Conservation (phyloP, 352 stramenopile genomes). For the Phytopythium cucurbitacearum region DNA sequence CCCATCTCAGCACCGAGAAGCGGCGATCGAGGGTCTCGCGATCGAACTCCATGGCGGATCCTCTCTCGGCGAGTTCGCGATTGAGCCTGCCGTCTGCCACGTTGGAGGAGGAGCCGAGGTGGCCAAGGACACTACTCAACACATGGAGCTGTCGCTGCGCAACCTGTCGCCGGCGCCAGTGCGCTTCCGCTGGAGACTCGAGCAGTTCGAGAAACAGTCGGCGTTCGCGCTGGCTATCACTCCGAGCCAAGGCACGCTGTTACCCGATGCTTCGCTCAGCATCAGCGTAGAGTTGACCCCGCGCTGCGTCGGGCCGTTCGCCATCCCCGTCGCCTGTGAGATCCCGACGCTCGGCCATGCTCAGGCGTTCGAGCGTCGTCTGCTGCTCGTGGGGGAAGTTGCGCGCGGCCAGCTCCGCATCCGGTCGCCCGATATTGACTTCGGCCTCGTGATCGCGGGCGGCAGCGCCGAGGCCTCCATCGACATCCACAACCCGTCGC, state of each 20-base stretch:
- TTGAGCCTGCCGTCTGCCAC: constrained; percentile 2
- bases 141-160: neutral
- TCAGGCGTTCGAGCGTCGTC: constrained; percentile 12
- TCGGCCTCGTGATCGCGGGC: constrained; percentile 66
- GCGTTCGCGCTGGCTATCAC: constrained; percentile 19
- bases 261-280: constrained; percentile 8
- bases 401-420: constrained; percentile 38
- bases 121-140: constrained; percentile 1
- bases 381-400: constrained; percentile 50
- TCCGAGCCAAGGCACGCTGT: constrained; percentile 20
- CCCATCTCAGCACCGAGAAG: neutral
- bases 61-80: neutral
- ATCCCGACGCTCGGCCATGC: constrained; percentile 12
- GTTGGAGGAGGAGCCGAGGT: neutral
- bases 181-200: constrained; percentile 27
- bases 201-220: constrained; percentile 1
- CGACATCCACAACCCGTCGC: constrained; percentile 21
- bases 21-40: neutral
- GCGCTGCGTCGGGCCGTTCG: constrained; percentile 35
- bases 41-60: neutral
- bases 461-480: constrained; percentile 30
- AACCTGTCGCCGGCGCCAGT: constrained; percentile 13
- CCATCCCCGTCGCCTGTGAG: constrained; percentile 32
- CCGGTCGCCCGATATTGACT: constrained; percentile 52
- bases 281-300: constrained; percentile 38